A percentile compares a stretch with the other conserved stretches of the same genome.
phyloP scores from a whole-genome alignment of 2,329 filamentous ascomycete genomes.

The Ophiocordyceps camponoti-saundersi region DNA sequence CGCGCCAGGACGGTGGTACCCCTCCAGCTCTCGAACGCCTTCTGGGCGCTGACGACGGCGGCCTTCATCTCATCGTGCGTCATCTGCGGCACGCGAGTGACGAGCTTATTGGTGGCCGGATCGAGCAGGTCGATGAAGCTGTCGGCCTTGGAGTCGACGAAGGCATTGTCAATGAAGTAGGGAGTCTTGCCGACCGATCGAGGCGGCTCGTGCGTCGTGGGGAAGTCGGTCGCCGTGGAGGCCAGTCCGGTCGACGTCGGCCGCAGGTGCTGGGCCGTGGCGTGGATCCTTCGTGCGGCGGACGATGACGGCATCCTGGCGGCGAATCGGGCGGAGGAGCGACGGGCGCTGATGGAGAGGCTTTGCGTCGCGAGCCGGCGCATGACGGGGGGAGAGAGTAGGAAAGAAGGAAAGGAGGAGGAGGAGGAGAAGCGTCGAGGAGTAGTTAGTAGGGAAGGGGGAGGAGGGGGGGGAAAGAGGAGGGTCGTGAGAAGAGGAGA shows the following conservation, averaged over 20 bases:
- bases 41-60: conserved; percentile 57
- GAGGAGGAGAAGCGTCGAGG: neutral
- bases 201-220: conserved; percentile 56
- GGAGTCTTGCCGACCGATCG: conserved; percentile 51
- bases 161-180: conserved; percentile 71
- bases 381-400: conserved; percentile 17
- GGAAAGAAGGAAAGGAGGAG: neutral
- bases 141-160: conserved; percentile 48
- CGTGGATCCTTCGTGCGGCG: conserved; percentile 37
- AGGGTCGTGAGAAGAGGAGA: no score
- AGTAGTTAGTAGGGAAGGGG: neutral
- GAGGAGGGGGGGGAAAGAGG: neutral
- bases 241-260: conserved; percentile 30
- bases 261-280: conserved; percentile 36
- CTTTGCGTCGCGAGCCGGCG: conserved; percentile 27
- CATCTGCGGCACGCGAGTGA: conserved; percentile 69
- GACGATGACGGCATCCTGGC: conserved; percentile 18
- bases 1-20: conserved; percentile 54
- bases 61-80: conserved; percentile 62
- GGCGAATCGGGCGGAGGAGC: conserved; percentile 9
- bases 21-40: conserved; percentile 60
- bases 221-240: conserved; percentile 44
- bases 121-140: conserved; percentile 69
- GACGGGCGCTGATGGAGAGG: conserved; percentile 16
- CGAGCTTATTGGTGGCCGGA: conserved; percentile 71